Base-by-base conservation (phyloP, 441 rosid genomes). In the Euphorbia schlechtendalii region DNA sequence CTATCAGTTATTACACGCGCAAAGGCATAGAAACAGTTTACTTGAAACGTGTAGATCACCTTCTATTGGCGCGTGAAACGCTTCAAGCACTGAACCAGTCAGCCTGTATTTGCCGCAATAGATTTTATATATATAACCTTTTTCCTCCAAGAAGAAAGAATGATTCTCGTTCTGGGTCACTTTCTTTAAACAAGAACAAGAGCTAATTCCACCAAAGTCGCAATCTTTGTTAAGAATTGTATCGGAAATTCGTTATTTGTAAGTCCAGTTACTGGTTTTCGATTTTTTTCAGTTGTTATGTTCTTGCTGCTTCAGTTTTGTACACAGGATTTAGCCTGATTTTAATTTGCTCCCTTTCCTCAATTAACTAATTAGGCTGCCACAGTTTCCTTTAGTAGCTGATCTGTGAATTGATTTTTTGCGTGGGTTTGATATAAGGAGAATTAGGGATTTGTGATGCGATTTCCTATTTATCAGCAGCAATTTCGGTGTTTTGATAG, bases 141-240 rank as follows among this genome's bases (percentile, higher is more conserved):
- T 55, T 48, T 20, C 34, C 2, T n/a, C 28, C 3, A 0, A 9
- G 48, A 3, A 24, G 49, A 52, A 57, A 40, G 71, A 61, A 22
- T 52, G 52, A 20, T 52, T 25, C 30, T 27, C 30, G 30, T 60
- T 68, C 71, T 59, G 71, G 71, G 52, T 59, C 60, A 60, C 65
- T 59, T 27, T 27, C 30, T 27, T 27, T 4, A 4, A 27, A 27
- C 30, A 27, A 27, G 30, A 27, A 27, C 30, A 27, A 27, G 30
- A 27, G 30, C 30, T 27, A 4, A 27, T 27, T 27, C 30, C 30
- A 27, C 30, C 30, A 4, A 27, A 27, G 30, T 27, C 30, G 30
- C 30, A 27, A 27, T 27, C 30, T 27, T 27, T 27, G 30, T 27
- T 27, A 27, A 27, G 30, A 27, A 27, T 27, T 27, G 30, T 27